Evolutionary conservation across 192 early-diverging fungal genomes (phyloP), one percentile per base, ranked within the genome.

Genomic region (Gaertneriomyces sp.): DNA sequence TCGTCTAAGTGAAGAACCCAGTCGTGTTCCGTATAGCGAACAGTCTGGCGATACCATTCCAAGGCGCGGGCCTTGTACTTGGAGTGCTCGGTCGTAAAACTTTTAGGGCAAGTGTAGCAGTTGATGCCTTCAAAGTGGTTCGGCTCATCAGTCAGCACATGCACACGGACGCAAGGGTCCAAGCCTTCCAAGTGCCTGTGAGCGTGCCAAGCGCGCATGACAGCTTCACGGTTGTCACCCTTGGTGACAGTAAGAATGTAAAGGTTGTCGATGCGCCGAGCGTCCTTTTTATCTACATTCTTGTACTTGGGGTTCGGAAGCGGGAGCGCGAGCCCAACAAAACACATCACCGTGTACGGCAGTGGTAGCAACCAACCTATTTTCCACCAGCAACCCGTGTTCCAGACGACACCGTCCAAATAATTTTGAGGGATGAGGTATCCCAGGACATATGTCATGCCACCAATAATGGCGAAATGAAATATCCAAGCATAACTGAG

Each of bases 1-100:
- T 84, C 82, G 56, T 84, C 82, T n/a, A 84, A 67, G 53, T 84
- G 82, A 20, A 84, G 68, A 40, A 84, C 58, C 82, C 82, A 84
- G 74, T 84, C 82, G 55, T 66, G 58, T 61, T 84, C 79, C 19
- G 79, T 84, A 70, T 73, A 79, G 12, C 58, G 45, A 75, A 84
- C 76, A 9, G 79, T 81, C 64, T 76, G 74, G 53, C 82, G 76
- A 71, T 84, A 84, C 82, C 82, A 84, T 60, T 84, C 82, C 42
- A 84, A 68, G 3, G 82, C 82, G 12, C 82, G 72, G 0, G 82
- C 82, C 68, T 84, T 84, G 78, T 84, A 84, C 53, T 81, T 84
- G 33, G 70, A 66, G 60, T 58, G 52, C n/a, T 50, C 45, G 5
- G 79, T 64, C 11, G 52, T 56, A 63, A 81, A 84, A 20, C 49